These are phyloP conservation scores for Penicillium sp. DNA, from an alignment of 2,329 filamentous ascomycete species.

Conservation along the genomic window DNA sequence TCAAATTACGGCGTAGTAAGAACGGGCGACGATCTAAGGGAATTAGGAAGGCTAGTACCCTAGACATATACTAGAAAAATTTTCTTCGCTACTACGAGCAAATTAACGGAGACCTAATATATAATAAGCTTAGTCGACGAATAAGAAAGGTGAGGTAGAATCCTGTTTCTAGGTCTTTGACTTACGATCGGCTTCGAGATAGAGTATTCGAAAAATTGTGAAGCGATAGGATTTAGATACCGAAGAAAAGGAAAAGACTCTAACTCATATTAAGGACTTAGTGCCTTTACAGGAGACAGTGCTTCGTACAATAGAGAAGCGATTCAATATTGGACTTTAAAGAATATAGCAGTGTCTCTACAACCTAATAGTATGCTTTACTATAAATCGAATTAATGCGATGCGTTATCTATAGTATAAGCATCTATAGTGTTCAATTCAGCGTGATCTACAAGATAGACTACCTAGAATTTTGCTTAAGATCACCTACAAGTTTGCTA, in stretches of 20 bases:
- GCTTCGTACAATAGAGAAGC: not conserved
- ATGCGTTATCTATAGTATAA: not conserved
- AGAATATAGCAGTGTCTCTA: not conserved
- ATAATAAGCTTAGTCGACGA: not conserved
- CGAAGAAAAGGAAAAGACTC: not conserved
- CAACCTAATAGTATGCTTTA: not conserved
- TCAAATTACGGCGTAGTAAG: not conserved
- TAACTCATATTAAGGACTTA: not conserved
- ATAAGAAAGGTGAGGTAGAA: not conserved
- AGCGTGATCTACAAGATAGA: not conserved
- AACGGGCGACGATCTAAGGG: not conserved
- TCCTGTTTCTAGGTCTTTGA: no score
- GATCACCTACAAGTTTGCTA: not conserved
- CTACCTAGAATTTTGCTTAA: not conserved
- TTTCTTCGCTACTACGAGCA: not conserved
- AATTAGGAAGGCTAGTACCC: not conserved
- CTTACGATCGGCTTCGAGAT: not conserved
- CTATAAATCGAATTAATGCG: not conserved
- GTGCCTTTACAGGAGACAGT: not conserved
- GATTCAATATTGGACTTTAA: not conserved
- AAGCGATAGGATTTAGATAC: not conserved
- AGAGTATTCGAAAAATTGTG: not conserved
- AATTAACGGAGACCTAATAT: not conserved
- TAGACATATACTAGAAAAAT: not conserved
- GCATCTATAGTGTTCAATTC: not conserved